A percentile compares a stretch with the other conserved stretches of the same genome.
Conservation (phyloP, 2,329 filamentous ascomycete genomes). For the Penicillium oxalicum region DNA sequence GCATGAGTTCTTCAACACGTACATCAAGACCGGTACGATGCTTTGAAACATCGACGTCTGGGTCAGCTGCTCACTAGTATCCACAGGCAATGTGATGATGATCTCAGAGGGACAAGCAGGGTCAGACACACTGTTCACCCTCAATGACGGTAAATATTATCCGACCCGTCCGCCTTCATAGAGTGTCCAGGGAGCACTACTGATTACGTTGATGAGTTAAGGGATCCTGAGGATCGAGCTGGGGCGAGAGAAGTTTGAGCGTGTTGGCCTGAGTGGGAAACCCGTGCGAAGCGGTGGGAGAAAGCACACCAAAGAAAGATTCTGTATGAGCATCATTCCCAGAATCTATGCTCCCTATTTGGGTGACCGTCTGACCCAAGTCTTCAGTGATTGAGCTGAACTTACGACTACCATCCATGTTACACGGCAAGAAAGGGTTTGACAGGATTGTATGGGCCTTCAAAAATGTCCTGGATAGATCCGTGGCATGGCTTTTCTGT, state of each 20-base stretch:
- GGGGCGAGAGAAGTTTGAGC: constrained; percentile 75
- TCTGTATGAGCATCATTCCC: constrained; percentile 49
- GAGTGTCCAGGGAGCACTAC: too few species aligned
- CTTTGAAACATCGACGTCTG: background rate
- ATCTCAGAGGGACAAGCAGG: constrained; percentile 69
- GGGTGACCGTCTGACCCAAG: constrained; percentile 9
- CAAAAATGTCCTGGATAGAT: constrained; percentile 64
- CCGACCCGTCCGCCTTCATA: background rate
- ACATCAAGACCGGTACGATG: constrained; percentile 67
- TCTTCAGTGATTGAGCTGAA: constrained; percentile 67
- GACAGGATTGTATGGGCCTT: constrained; percentile 72
- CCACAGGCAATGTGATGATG: constrained; percentile 69
- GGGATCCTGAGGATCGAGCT: constrained; percentile 70
- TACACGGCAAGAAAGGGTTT: constrained; percentile 77
- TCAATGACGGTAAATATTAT: constrained; percentile 57
- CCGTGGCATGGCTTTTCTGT: constrained; percentile 71
- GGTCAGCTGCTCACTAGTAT: background rate
- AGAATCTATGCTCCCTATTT: background rate
- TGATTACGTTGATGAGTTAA: constrained; percentile 25
- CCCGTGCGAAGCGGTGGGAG: constrained; percentile 53
- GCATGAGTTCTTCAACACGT: constrained; percentile 71
- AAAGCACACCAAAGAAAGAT: constrained; percentile 65
- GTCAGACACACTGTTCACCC: constrained; percentile 64
- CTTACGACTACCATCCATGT: constrained; percentile 67
- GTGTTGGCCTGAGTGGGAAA: constrained; percentile 70